phyloP scores from a whole-genome alignment of 176 grass and related monocot genomes.

The Otatea glauca region DNA sequence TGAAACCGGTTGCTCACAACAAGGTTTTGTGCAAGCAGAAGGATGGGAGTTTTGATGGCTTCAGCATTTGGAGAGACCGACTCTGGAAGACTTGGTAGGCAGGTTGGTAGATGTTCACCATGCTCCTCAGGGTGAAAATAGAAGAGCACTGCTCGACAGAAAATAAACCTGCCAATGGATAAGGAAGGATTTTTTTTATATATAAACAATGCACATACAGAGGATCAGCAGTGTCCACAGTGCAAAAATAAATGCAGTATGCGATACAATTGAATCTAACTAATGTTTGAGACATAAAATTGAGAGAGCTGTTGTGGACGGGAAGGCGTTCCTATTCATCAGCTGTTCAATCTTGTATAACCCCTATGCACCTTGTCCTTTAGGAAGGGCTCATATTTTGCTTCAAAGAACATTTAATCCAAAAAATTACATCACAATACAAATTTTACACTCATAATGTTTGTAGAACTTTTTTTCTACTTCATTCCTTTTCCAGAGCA shows the following conservation, averaged over 20 bases:
- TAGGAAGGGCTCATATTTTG: neutral
- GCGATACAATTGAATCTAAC: neutral
- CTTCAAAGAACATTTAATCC: neutral
- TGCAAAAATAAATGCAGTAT: neutral
- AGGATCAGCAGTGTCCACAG: neutral
- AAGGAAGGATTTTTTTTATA: conserved; percentile 2
- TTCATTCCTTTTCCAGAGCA: neutral
- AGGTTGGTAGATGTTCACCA: conserved; percentile 65
- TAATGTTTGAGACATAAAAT: neutral
- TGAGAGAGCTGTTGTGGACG: neutral
- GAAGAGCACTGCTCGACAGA: conserved; percentile 82
- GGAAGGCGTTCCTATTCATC: neutral
- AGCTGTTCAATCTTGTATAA: conserved; percentile 1
- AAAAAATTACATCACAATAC: neutral
- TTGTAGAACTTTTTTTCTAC: neutral
- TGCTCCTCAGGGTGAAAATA: conserved; percentile 54
- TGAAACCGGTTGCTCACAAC: conserved; percentile 68
- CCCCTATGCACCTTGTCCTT: neutral
- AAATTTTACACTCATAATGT: neutral
- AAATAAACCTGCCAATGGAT: conserved; percentile 83
- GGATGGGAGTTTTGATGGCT: conserved; percentile 62
- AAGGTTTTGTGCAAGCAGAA: conserved; percentile 76
- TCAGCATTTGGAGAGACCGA: conserved; percentile 66
- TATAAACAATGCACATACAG: neutral
- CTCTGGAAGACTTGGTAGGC: conserved; percentile 80